Percentiles rank a stretch among this genome's conserved stretches.
phyloP scores from a whole-genome alignment of 345 rosid genomes.

The Lumnitzera littorea region DNA sequence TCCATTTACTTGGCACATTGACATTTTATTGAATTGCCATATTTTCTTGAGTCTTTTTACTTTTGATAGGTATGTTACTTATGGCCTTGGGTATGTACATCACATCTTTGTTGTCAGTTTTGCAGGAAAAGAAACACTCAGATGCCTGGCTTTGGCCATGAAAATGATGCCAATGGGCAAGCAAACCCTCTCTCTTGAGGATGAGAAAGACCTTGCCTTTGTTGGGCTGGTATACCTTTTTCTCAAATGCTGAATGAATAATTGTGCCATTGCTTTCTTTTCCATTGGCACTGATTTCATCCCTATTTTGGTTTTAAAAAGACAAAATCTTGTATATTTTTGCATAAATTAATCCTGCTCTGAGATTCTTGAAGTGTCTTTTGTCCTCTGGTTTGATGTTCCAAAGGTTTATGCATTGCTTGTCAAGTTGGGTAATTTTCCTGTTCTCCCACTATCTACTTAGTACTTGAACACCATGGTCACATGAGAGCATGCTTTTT shows the following conservation, averaged over 20 bases:
- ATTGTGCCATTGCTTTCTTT: not conserved
- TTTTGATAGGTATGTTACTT: not conserved
- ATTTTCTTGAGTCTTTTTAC: not conserved
- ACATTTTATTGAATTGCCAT: not conserved
- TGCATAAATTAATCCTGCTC: too few species aligned
- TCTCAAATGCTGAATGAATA: slow-evolving; percentile 18
- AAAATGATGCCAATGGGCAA: slow-evolving; percentile 71
- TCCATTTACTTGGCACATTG: not conserved
- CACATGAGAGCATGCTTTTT: too few species aligned
- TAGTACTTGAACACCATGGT: too few species aligned
- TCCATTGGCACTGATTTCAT: not conserved
- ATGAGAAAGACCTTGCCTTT: slow-evolving; percentile 94
- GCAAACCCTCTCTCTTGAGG: slow-evolving; percentile 59
- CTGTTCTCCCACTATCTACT: too few species aligned
- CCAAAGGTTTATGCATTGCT: too few species aligned
- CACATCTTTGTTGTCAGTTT: slow-evolving; percentile 51
- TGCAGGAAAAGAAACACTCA: slow-evolving; percentile 87
- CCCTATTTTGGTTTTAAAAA: too few species aligned
- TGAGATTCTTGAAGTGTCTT: too few species aligned
- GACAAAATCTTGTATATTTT: not conserved
- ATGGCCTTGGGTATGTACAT: slow-evolving; percentile 8
- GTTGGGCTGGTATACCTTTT: slow-evolving; percentile 97
- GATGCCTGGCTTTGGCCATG: slow-evolving; percentile 90
- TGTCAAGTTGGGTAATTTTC: too few species aligned
- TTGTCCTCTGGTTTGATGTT: too few species aligned